Percentiles rank a stretch among this genome's conserved stretches.
Conservation (phyloP, 805 yeast species). For the Torulaspora maleeae region DNA sequence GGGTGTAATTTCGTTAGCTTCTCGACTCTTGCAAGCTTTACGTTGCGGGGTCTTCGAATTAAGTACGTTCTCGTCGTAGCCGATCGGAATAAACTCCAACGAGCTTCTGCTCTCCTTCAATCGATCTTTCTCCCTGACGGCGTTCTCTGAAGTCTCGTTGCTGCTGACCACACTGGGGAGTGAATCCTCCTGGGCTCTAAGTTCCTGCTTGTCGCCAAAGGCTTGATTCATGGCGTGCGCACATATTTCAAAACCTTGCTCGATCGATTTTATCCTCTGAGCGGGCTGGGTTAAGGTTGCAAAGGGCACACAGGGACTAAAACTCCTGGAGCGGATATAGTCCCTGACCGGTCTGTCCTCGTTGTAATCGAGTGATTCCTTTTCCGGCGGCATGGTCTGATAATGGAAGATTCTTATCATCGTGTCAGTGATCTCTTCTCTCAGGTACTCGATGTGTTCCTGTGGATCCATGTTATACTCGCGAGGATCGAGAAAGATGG, state of each 20-base stretch:
- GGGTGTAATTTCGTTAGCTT: conserved; percentile 6
- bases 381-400: neutral
- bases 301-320: too few species aligned
- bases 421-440: conserved; percentile 17
- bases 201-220: conserved; percentile 5
- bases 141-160: neutral
- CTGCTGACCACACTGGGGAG: conserved; percentile 5
- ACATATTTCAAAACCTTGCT: conserved; percentile 14
- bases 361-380: neutral
- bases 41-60: conserved; percentile 6
- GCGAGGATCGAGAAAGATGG: conserved; percentile 21
- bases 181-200: neutral
- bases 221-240: conserved; percentile 14
- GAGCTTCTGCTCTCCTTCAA: conserved; percentile 6
- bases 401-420: conserved; percentile 15
- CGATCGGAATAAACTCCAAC: conserved; percentile 24
- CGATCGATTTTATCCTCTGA: conserved; percentile 4
- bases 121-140: conserved; percentile 7
- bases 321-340: too few species aligned
- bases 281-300: neutral
- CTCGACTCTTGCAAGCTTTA: neutral
- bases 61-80: conserved; percentile 18
- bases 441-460: conserved; percentile 15
- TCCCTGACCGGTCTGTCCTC: neutral
- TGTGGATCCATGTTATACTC: conserved; percentile 17